Evolutionary conservation across 108 stramenopile species (phyloP), one percentile per base, ranked within the genome.

Genomic region (Skeletonema costatum): DNA sequence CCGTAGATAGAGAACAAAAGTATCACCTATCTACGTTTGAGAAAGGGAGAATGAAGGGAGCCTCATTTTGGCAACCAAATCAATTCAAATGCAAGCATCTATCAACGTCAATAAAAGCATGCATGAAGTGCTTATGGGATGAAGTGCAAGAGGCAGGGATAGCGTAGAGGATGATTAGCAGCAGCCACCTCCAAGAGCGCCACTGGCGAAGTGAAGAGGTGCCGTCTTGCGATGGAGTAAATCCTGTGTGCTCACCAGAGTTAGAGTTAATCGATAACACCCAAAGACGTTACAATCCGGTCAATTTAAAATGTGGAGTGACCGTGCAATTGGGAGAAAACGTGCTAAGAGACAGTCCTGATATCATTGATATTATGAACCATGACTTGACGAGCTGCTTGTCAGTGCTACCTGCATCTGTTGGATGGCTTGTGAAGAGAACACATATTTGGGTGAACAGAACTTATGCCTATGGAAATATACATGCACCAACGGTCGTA

Each of bases 381-480:
- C 60, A 80, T 51, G 94, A 95, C 82, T 39, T 92, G 32, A 70
- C 68, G 1, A 70, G 79, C 0, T 82, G 87, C 63, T 44, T 95
- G 14, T 44, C 56, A n/a, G 68, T 91, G 5, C 59, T 95, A 53
- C 94, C 94, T 2, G 60, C 66, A 25, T 88, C 85, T 7, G 81
- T 89, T 25, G 88, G 86, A 51, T 50, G 50, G 7, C 61, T 95
- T 61, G 60, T 95, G 16, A 74, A 81, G 64, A 76, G 92, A 19
- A 95, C 92, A 38, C 66, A 71, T 36, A 85, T 95, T 21, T 95
- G 92, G 92, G 51, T 95, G 6, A 93, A 95, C 76, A 61, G 36
- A 32, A 48, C 29, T 65, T 74, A 41, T 60, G 66, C 19, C 4
- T n/a, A 66, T 25, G 32, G 17, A 38, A 13, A 12, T 9, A 33